phyloP scores from a whole-genome alignment of 257 asterid species.

The Leptodermis oblonga region DNA sequence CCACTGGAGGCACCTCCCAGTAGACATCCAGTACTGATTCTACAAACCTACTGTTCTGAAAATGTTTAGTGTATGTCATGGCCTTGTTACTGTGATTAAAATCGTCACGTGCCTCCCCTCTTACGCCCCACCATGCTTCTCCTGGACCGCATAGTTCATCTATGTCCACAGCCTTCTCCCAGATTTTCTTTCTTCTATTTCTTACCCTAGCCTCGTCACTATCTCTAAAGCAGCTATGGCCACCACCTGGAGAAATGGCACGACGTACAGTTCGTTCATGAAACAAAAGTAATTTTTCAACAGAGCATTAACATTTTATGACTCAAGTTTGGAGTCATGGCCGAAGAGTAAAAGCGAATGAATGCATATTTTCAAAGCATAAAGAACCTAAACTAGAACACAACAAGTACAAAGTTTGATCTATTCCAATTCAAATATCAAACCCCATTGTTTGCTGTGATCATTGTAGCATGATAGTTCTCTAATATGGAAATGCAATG shows the following conservation, averaged over 20 bases:
- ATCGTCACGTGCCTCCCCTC: slow-evolving; percentile 87
- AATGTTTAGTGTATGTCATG: slow-evolving; percentile 59
- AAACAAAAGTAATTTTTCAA: not conserved
- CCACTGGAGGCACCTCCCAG: slow-evolving; percentile 98
- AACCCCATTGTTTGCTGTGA: not conserved
- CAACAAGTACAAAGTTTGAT: not conserved
- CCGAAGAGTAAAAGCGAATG: not conserved
- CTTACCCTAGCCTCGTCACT: slow-evolving; percentile 92
- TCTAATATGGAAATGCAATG: not conserved
- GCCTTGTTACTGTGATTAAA: slow-evolving; percentile 86
- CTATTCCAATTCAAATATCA: not conserved
- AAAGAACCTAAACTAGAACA: not conserved
- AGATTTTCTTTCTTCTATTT: slow-evolving; percentile 65
- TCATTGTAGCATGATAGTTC: not conserved
- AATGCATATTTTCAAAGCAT: not conserved
- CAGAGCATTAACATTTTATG: not conserved
- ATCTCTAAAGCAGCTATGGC: slow-evolving; percentile 92
- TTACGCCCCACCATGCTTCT: slow-evolving; percentile 99
- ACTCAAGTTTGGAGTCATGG: not conserved
- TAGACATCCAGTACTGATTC: slow-evolving; percentile 81
- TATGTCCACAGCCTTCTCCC: slow-evolving; percentile 83
- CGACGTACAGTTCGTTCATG: not conserved
- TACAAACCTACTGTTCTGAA: slow-evolving; percentile 76
- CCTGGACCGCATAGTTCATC: slow-evolving; percentile 90
- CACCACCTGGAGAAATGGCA: slow-evolving; percentile 59